These are phyloP conservation scores for Pyrus pyrifolia DNA, from an alignment of 306 rosid genomes.

Conservation along the genomic window DNA sequence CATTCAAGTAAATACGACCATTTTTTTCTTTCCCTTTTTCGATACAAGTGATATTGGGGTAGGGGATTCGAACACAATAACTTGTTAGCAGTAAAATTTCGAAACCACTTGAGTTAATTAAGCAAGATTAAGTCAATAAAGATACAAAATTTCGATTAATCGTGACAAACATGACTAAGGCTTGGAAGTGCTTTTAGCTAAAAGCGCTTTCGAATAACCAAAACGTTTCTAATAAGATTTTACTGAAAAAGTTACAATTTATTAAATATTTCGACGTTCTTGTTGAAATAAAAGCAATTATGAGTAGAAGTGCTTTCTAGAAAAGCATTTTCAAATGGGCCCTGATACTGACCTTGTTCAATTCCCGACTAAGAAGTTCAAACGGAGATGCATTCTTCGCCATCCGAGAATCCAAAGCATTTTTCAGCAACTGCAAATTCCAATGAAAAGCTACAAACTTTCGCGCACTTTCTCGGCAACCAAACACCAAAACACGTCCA, in stretches of 20 bases:
- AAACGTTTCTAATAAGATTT: no score
- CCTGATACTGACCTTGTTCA: conserved; percentile 27
- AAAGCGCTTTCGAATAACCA: no score
- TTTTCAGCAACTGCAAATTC: conserved; percentile 23
- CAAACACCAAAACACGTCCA: background rate
- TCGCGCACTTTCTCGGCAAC: background rate
- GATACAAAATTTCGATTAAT: background rate
- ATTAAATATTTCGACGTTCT: no score
- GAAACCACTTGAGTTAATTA: background rate
- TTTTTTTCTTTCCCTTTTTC: no score
- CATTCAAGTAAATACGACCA: background rate
- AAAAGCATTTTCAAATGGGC: no score
- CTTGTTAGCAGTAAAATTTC: no score
- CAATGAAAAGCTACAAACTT: background rate
- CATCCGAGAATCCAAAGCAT: background rate
- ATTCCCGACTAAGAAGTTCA: conserved; percentile 19
- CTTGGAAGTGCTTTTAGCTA: no score
- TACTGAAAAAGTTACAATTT: no score
- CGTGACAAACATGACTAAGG: background rate
- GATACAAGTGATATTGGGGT: no score
- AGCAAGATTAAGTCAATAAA: background rate
- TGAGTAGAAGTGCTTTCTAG: no score
- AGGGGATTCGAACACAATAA: no score
- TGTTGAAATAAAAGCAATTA: no score
- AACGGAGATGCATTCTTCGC: conserved; percentile 25